Base-by-base conservation (phyloP, 2,329 filamentous ascomycete genomes). In the Stagonosporopsis chrysanthemi region DNA sequence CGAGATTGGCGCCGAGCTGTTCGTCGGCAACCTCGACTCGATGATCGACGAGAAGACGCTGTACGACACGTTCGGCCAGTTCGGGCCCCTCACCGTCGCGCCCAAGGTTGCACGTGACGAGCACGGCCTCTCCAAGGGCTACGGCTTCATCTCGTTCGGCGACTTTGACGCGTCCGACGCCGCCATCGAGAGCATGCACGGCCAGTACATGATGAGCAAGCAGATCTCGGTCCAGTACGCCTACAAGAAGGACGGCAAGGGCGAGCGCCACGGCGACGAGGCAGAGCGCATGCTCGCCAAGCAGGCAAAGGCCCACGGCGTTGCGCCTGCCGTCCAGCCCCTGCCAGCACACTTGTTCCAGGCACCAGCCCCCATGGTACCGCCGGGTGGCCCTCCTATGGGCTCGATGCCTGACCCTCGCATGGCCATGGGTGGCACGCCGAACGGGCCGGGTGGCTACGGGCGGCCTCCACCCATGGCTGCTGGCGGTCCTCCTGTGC, bases 161-260 rank as follows among this genome's bases (percentile, higher is more conserved):
- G 90, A 91, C 72, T 99, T 99, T 75, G 95, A 98, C 72, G 90
- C 92, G 67, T 95, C 92, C 11, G 95, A 99, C 72, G 89, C 91
- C 61, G 93, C 95, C 39, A 91, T 96, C 62, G 85, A 88, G 65
- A 95, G 94, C 75, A 93, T 99, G 90, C 90, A 97, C 75, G 92
- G 92, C 48, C 93, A 98, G 80, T 98, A 95, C 78, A 86, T 99
- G 59, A 93, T 96, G 83, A 97, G 95, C 82, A 97, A 97, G 80
- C 91, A 97, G 77, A 90, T 98, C 68, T 91, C 90, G 2, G 95
- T 99, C 41, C 94, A 98, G 78, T 99, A 98, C 77, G 95, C 95
- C 36, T 98, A 97, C 85, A 99, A 99, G 84, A 98, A 98, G 79
- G 95, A 99, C 72, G 95, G 95, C 66, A 97, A 97, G 80, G 94